Evolutionary conservation across 441 rosid species (phyloP).

Genomic region (Corymbia citriodora): DNA sequence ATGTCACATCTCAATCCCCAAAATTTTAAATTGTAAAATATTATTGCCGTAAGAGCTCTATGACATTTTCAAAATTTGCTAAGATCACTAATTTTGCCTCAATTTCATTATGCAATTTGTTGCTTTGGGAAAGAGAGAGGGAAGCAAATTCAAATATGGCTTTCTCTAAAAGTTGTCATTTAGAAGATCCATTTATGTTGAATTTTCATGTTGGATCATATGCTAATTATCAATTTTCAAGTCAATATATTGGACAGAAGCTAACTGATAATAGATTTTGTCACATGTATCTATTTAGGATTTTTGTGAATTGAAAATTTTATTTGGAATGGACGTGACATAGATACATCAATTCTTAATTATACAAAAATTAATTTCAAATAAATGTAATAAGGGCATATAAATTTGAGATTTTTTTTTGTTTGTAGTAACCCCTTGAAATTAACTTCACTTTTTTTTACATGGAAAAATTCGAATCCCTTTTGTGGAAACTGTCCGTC

Average conservation of each 20-base stretch:
- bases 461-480: too few species aligned
- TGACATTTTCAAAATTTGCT: fast-evolving
- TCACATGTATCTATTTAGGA: fast-evolving
- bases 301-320: too few species aligned
- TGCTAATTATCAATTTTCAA: fast-evolving
- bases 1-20: fast-evolving
- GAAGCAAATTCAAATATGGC: fast-evolving
- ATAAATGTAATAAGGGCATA: too few species aligned
- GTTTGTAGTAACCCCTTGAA: neutral
- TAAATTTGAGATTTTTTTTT: neutral
- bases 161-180: fast-evolving
- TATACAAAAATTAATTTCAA: too few species aligned
- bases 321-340: neutral
- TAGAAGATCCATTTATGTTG: neutral
- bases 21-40: too few species aligned
- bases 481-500: too few species aligned
- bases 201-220: fast-evolving
- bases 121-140: too few species aligned
- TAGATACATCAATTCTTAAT: too few species aligned
- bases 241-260: fast-evolving
- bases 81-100: neutral
- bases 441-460: too few species aligned
- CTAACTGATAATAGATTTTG: fast-evolving
- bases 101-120: fast-evolving
- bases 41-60: fast-evolving